Base-by-base conservation (phyloP, 2,329 filamentous ascomycete species). In the Falciphora oryzae region DNA sequence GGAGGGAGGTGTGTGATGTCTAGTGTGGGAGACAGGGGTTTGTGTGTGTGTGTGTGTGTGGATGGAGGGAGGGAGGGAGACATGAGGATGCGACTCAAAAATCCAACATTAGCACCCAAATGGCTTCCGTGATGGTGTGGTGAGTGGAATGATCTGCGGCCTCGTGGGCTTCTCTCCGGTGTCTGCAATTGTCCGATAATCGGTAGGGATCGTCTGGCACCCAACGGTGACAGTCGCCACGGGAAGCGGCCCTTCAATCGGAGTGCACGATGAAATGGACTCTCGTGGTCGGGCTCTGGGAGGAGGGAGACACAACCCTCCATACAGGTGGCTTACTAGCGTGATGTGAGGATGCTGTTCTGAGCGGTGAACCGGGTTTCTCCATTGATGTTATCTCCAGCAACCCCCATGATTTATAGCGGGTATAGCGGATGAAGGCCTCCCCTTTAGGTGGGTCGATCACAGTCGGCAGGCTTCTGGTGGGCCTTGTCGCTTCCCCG, bases 391-490 rank as follows among this genome's bases (percentile, higher is more conserved):
- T 25, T 10, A 22, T 18, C 16, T 22, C 16, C 38, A 50, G n/a
- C 22, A 25, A 53, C 44, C 22, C 44, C 44, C 44, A 53, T 53
- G 18, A 11, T 25, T n/a, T 25, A 53, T n/a, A 11, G 44, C 44
- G 44, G 44, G 44, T 53, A 53, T 25, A n/a, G 44, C 44, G 44
- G 44, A 22, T 53, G 8, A 22, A n/a, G 57, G 57, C 18, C 57
- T 58, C 57, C 57, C 29, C 4, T 31, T 18, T 29, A 3, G 57
- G 44, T 53, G 44, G 44, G 44, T 25, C 44, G 44, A 53, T 25
- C 1, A 10, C 44, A n/a, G 44, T 29, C 61, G 61, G 29, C 53
- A 63, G 50, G 61, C 61, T 63, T 63, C 22, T 32, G 32, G 53
- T 35, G 62, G 62, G 62, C 27, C 56, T 58, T 13, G 28, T 5